Conservation (phyloP, 352 stramenopile genomes). For the Phytophthora ramorum region DNA sequence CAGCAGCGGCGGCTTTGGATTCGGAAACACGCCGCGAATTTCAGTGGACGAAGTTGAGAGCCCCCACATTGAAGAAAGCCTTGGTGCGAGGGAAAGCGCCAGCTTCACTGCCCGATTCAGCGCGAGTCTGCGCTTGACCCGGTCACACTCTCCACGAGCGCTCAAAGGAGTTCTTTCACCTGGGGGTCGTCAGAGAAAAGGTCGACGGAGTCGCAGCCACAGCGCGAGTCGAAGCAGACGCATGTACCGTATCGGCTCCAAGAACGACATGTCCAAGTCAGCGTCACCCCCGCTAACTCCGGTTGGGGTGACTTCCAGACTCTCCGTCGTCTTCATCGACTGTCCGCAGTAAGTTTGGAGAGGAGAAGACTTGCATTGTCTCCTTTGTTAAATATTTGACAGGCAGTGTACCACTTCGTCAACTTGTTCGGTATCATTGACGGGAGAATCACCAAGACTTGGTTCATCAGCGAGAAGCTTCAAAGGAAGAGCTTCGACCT, state of each 20-base stretch:
- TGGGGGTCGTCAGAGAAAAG: constrained; percentile 3
- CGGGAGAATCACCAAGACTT: neutral
- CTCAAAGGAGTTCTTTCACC: constrained; percentile 9
- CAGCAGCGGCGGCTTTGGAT: constrained; percentile 20
- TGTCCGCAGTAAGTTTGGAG: constrained; percentile 24
- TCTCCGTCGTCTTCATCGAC: constrained; percentile 45
- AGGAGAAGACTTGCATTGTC: neutral
- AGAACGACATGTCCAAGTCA: neutral
- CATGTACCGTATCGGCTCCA: constrained; percentile 20
- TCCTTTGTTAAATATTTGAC: constrained; percentile 19
- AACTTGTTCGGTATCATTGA: neutral
- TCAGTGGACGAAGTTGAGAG: constrained; percentile 11
- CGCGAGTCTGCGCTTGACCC: constrained; percentile 23
- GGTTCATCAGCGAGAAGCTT: constrained; percentile 8
- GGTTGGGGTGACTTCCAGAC: neutral
- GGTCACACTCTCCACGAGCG: constrained; percentile 20
- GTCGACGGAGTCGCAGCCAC: constrained; percentile 9
- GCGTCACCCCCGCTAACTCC: neutral
- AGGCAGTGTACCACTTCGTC: constrained; percentile 3
- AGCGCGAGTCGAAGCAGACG: constrained; percentile 11
- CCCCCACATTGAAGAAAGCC: constrained; percentile 2
- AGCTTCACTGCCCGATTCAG: constrained; percentile 28
- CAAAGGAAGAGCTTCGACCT: constrained; percentile 30
- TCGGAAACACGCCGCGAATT: neutral
- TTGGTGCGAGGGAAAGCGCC: constrained; percentile 4